Evolutionary conservation across 257 asterid genomes (phyloP).

Genomic region (Verbascum thapsus): DNA sequence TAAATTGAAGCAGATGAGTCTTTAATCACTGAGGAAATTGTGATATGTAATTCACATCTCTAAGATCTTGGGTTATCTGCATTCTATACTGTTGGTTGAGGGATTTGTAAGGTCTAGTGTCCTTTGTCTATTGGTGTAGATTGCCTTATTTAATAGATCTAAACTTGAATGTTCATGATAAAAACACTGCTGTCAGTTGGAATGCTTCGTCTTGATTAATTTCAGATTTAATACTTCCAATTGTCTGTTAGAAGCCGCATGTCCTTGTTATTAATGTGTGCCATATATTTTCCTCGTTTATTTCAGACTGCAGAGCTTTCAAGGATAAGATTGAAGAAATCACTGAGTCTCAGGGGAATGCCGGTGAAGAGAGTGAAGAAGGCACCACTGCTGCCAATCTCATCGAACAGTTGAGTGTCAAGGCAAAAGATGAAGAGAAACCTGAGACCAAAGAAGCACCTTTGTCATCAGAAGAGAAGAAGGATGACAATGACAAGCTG

Average conservation of each 20-base stretch:
- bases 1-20: background rate
- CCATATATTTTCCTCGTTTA: background rate
- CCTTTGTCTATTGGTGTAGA: background rate
- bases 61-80: background rate
- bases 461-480: slow-evolving; percentile 39
- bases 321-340: slow-evolving; percentile 65
- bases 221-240: too few species aligned
- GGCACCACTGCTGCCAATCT: slow-evolving; percentile 58
- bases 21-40: too few species aligned
- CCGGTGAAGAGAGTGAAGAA: slow-evolving; percentile 52
- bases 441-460: slow-evolving; percentile 41
- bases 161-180: slow-evolving; percentile 3
- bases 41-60: background rate
- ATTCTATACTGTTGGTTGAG: background rate
- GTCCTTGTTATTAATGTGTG: background rate
- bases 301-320: slow-evolving; percentile 70
- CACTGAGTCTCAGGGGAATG: slow-evolving; percentile 50
- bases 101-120: background rate
- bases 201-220: too few species aligned
- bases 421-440: slow-evolving; percentile 48
- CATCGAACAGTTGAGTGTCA: slow-evolving; percentile 57
- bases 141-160: background rate
- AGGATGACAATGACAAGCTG: slow-evolving; percentile 36
- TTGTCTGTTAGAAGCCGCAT: background rate
- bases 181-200: background rate